phyloP scores from a whole-genome alignment of 1,284 basidiomycete genomes.

The Volvariella volvacea region DNA sequence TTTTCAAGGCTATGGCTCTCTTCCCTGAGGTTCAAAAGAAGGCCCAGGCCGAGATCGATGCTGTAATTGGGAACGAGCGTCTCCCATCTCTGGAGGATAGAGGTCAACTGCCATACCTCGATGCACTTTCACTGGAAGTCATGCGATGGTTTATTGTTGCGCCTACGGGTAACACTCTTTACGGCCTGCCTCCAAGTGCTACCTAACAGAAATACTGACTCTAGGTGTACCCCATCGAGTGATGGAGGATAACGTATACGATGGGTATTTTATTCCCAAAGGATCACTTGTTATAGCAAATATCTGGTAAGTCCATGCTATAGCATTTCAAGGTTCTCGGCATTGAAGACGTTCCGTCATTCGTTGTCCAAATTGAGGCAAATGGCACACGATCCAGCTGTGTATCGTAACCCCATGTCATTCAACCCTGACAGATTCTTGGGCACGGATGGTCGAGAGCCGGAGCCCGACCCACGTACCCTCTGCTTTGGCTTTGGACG shows the following conservation, averaged over 20 bases:
- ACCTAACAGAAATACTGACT: no score
- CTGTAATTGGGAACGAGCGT: constrained; percentile 39
- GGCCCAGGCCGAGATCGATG: constrained; percentile 49
- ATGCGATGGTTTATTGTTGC: constrained; percentile 29
- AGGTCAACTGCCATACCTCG: constrained; percentile 39
- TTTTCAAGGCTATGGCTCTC: constrained; percentile 35
- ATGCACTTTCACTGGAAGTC: constrained; percentile 35
- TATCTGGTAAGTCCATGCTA: constrained; percentile 22
- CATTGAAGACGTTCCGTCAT: neutral
- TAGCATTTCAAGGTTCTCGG: neutral
- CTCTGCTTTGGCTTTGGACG: constrained; percentile 34
- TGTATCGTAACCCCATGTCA: constrained; percentile 23
- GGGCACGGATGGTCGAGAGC: constrained; percentile 9
- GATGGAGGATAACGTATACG: constrained; percentile 32
- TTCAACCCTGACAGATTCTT: constrained; percentile 23
- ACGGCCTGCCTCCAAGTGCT: constrained; percentile 1
- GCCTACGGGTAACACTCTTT: constrained; percentile 25
- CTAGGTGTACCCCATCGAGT: constrained; percentile 36
- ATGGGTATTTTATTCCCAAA: constrained; percentile 32
- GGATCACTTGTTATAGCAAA: constrained; percentile 28
- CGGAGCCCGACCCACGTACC: constrained; percentile 28
- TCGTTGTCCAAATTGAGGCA: constrained; percentile 18
- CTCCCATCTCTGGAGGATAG: constrained; percentile 46
- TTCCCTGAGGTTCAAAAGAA: constrained; percentile 33
- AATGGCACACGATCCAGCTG: constrained; percentile 28